Percentiles rank a stretch among this genome's conserved stretches.
These are phyloP conservation scores for Brasilioporus rufonigricans DNA, from an alignment of 768 basidiomycete species.

Conservation along the genomic window DNA sequence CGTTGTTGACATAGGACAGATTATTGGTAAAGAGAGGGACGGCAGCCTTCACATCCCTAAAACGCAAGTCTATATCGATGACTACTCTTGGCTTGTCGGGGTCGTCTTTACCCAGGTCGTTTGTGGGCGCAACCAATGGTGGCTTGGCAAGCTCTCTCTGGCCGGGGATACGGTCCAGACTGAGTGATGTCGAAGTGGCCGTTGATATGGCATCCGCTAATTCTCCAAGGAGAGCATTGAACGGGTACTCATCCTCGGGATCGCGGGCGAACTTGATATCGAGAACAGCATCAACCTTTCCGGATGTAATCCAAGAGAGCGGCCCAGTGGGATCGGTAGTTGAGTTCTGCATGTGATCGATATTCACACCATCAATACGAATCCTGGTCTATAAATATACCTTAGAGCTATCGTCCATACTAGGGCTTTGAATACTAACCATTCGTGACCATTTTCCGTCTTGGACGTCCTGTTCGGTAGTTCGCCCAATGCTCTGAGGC, in stretches of 20 bases:
- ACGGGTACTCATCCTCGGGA: constrained; percentile 61
- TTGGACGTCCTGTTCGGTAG: constrained; percentile 79
- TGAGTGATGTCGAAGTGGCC: constrained; percentile 45
- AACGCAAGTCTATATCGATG: constrained; percentile 91
- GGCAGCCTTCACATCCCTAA: constrained; percentile 92
- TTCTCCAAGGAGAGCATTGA: constrained; percentile 85
- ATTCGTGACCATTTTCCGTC: constrained; percentile 86
- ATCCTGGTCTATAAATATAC: constrained; percentile 70
- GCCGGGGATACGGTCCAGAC: constrained; percentile 73
- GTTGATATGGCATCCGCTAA: constrained; percentile 87
- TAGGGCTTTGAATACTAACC: constrained; percentile 46
- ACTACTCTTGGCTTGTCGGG: constrained; percentile 51
- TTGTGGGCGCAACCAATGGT: constrained; percentile 70
- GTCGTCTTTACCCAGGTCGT: constrained; percentile 29
- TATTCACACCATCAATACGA: constrained; percentile 93
- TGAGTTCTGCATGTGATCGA: constrained; percentile 90
- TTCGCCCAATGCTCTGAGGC: constrained; percentile 93
- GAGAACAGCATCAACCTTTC: constrained; percentile 93
- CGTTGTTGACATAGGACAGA: constrained; percentile 88
- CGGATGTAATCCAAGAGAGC: constrained; percentile 96
- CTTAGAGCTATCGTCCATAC: background rate
- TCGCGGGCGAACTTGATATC: constrained; percentile 97
- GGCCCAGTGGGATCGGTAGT: constrained; percentile 76
- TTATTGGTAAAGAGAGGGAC: constrained; percentile 91
- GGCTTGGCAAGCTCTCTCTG: constrained; percentile 86